Evolutionary conservation across 305 asterid species (phyloP).

Genomic region (Stenogyne calaminthoides): DNA sequence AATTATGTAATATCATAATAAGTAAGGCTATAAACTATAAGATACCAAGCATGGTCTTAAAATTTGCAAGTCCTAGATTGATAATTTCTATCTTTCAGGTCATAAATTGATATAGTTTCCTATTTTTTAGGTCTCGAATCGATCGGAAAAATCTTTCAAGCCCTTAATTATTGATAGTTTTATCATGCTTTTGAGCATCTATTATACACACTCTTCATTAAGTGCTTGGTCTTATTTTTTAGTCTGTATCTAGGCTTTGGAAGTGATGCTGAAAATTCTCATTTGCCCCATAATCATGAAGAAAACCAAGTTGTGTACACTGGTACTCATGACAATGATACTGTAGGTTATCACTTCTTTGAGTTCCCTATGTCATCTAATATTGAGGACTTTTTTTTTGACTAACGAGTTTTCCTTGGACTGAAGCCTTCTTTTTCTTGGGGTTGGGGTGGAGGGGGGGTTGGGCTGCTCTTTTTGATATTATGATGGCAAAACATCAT

Average conservation of each 20-base stretch:
- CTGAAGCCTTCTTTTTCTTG: not conserved
- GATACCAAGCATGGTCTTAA: too few relatives aligned
- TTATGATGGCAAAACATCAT: constrained; percentile 13
- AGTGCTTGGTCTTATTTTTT: constrained; percentile 27
- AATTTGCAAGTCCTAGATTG: too few relatives aligned
- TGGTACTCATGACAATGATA: constrained; percentile 98
- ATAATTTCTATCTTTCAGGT: too few relatives aligned
- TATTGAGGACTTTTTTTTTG: constrained; percentile 1
- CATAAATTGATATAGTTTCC: too few relatives aligned
- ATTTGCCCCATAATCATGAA: constrained; percentile 95
- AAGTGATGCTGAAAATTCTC: constrained; percentile 97
- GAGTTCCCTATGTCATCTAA: not conserved
- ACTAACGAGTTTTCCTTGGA: not conserved
- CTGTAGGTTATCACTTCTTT: constrained; percentile 48
- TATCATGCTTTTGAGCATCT: constrained; percentile 25
- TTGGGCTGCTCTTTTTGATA: not conserved
- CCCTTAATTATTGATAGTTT: too few relatives aligned
- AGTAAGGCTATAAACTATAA: too few relatives aligned
- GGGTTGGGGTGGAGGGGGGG: too few relatives aligned
- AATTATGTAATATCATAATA: too few relatives aligned
- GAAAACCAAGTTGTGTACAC: constrained; percentile 94
- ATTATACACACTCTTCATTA: constrained; percentile 16
- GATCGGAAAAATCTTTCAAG: too few relatives aligned
- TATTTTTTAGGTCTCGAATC: not conserved
- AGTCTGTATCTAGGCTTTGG: constrained; percentile 69